Conservation (phyloP, 1,139 yeast species). For the Candida glucosophila region DNA sequence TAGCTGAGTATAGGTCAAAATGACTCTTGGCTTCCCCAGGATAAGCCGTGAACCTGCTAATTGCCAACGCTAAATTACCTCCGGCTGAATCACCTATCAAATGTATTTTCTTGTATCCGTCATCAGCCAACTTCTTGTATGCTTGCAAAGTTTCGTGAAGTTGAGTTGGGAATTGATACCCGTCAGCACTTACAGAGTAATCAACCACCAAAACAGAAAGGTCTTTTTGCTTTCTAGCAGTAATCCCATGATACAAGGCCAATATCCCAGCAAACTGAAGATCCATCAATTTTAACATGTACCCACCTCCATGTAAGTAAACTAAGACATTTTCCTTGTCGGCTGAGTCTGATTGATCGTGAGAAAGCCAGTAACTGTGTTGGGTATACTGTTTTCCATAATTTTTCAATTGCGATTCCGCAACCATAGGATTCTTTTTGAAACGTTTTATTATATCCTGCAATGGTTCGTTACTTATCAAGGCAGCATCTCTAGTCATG, state of each 20-base stretch:
- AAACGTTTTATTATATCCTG: too few relatives aligned
- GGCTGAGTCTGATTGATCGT: constrained; percentile 8
- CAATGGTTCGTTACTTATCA: too few relatives aligned
- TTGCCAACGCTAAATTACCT: constrained; percentile 26
- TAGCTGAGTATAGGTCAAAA: constrained; percentile 11
- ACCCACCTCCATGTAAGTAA: constrained; percentile 39
- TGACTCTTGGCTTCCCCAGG: constrained; percentile 19
- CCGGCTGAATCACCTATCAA: constrained; percentile 44
- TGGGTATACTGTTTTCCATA: constrained; percentile 19
- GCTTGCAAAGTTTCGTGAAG: constrained; percentile 23
- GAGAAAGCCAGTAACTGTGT: constrained; percentile 23
- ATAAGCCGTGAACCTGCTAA: constrained; percentile 25
- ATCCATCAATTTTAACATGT: constrained; percentile 19
- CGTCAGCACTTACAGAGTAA: constrained; percentile 27
- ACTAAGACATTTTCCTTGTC: constrained; percentile 8
- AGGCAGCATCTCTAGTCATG: too few relatives aligned
- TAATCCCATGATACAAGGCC: constrained; percentile 16
- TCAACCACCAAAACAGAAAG: constrained; percentile 27
- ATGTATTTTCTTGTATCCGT: constrained; percentile 23
- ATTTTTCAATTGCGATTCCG: constrained; percentile 4
- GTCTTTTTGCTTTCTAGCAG: constrained; percentile 10
- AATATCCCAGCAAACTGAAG: constrained; percentile 18
- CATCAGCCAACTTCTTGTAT: constrained; percentile 17
- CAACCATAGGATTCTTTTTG: too few relatives aligned
- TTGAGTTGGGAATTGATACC: constrained; percentile 29